Evolutionary conservation across 1,284 basidiomycete species (phyloP).

Genomic region (Ceratorhiza oryzae-sativae): DNA sequence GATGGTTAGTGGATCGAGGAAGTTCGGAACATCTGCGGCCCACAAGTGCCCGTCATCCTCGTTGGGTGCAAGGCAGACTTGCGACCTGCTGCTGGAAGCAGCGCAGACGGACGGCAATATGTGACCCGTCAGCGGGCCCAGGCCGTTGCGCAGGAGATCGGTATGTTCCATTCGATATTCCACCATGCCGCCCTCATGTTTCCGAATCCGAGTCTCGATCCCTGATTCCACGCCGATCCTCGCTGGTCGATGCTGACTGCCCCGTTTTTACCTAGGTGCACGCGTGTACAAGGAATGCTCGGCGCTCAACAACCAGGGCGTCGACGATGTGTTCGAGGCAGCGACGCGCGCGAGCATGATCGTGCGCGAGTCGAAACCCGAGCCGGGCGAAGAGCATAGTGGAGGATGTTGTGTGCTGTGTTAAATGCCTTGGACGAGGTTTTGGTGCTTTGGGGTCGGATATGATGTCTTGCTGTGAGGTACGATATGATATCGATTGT

Average conservation of each 20-base stretch:
- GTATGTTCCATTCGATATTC: slow-evolving; percentile 3
- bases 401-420: slow-evolving; percentile 53
- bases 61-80: slow-evolving; percentile 89
- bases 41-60: slow-evolving; percentile 79
- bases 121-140: slow-evolving; percentile 40
- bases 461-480: background rate
- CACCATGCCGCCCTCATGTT: slow-evolving; percentile 63
- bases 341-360: slow-evolving; percentile 94
- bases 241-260: slow-evolving; percentile 47
- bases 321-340: slow-evolving; percentile 94
- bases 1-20: slow-evolving; percentile 90
- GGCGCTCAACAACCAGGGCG: slow-evolving; percentile 88
- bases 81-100: slow-evolving; percentile 60
- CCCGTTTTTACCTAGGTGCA: slow-evolving; percentile 71
- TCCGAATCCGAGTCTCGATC: slow-evolving; percentile 74
- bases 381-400: slow-evolving; percentile 55
- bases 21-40: slow-evolving; percentile 90
- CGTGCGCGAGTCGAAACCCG: slow-evolving; percentile 66
- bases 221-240: no score
- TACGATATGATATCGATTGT: slow-evolving; percentile 7
- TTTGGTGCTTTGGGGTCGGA: background rate
- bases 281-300: slow-evolving; percentile 93
- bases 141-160: slow-evolving; percentile 42
- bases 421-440: slow-evolving; percentile 44
- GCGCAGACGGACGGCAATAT: slow-evolving; percentile 40